Base-by-base conservation (phyloP, 441 rosid genomes). In the Geranium incanum region DNA sequence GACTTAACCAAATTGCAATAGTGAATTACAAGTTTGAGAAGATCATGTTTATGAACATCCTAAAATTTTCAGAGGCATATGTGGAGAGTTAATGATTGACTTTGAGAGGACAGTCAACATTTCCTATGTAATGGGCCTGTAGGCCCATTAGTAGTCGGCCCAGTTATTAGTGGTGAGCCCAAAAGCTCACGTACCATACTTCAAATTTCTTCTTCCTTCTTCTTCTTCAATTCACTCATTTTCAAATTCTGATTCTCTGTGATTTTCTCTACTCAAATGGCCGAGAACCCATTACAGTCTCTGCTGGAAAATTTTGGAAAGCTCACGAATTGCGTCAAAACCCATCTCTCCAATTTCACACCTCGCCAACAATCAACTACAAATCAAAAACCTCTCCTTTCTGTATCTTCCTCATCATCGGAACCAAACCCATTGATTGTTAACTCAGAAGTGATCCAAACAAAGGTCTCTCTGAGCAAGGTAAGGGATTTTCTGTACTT, bases 311-410 rank as follows among this genome's bases (percentile, higher is more conserved):
- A 79, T 62, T 69, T 84, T 13, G 84, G 78, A 65, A 87, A 81
- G 57, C 41, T 86, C 38, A 84, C 90, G 13, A 81, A 36, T 65
- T 83, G 86, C 68, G 36, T 93, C 15, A 96, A 86, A 74, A 77
- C 82, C 74, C 93, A 82, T 65, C 73, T 93, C 74, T 84, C 86
- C 2, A 88, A 81, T 71, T 76, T 91, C 77, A 50, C 75, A 16
- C 23, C 72, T 57, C 76, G 33, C 1, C 33, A 3, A 6, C 33
- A 75, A 3, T 75, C 77, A 3, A 39, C 76, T 16, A 3, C 74
- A 63, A 60, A 48, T 7, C 72, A 74, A 70, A 79, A 73, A 68
- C 79, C 86, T 57, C 60, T 76, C 19, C 65, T 81, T 73, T 79
- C 87, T 39, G 5, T 75, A 52, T 75, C 91, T 0, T 73, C 79